Evolutionary conservation across 495 filamentous ascomycete genomes (phyloP).

Genomic region (Terfezia claveryi): DNA sequence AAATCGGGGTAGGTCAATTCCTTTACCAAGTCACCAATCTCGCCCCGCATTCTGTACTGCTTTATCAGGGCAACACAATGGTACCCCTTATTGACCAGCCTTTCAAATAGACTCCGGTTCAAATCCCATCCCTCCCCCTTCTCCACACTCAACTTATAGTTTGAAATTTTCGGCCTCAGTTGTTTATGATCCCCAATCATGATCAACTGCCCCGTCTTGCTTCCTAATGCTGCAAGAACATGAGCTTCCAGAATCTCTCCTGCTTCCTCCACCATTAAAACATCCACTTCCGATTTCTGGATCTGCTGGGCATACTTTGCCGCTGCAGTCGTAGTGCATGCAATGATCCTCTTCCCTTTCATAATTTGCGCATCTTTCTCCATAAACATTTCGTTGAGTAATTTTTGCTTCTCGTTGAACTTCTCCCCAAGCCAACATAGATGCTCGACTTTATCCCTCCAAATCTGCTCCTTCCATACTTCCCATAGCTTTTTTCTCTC

Average conservation of each 20-base stretch:
- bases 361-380: slow-evolving; percentile 29
- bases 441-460: slow-evolving; percentile 26
- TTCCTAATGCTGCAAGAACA: slow-evolving; percentile 38
- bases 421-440: slow-evolving; percentile 21
- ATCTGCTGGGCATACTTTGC: slow-evolving; percentile 38
- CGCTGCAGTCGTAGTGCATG: slow-evolving; percentile 53
- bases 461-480: slow-evolving; percentile 30
- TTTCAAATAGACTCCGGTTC: slow-evolving; percentile 51
- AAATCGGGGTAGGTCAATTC: slow-evolving; percentile 42
- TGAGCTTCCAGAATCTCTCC: slow-evolving; percentile 60
- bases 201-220: slow-evolving; percentile 41
- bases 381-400: slow-evolving; percentile 23
- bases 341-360: slow-evolving; percentile 39
- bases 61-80: slow-evolving; percentile 34
- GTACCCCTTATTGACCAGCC: slow-evolving; percentile 34
- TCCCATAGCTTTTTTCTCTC: slow-evolving; percentile 20
- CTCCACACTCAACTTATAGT: slow-evolving; percentile 40
- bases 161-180: slow-evolving; percentile 47
- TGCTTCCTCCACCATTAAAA: slow-evolving; percentile 54
- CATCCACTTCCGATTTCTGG: slow-evolving; percentile 27
- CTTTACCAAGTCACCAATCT: slow-evolving; percentile 41
- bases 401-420: slow-evolving; percentile 25
- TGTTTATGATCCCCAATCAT: slow-evolving; percentile 66
- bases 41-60: slow-evolving; percentile 51
- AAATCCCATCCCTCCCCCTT: slow-evolving; percentile 47